Percentiles rank a stretch among this genome's conserved stretches.
phyloP scores from a whole-genome alignment of 2,329 filamentous ascomycete genomes.

The Calonectria multiphialidica region DNA sequence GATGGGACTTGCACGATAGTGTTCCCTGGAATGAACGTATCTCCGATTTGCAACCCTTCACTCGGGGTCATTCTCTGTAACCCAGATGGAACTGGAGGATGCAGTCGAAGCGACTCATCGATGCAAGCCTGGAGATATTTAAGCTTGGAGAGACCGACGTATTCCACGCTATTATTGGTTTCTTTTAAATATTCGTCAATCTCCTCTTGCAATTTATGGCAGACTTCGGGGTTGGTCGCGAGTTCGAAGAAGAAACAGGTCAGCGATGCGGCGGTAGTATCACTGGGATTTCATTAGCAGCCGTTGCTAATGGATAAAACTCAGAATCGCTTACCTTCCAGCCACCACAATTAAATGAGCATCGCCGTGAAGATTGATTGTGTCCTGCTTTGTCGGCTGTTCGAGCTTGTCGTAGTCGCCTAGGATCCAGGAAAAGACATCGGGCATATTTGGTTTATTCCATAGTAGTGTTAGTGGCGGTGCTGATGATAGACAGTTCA shows the following conservation, averaged over 20 bases:
- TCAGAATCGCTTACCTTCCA: constrained; percentile 19
- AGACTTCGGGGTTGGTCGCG: background rate
- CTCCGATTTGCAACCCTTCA: background rate
- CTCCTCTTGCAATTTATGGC: background rate
- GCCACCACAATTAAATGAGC: constrained; percentile 22
- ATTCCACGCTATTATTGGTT: background rate
- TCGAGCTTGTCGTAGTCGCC: constrained; percentile 33
- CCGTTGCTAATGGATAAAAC: no score
- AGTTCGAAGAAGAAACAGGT: constrained; percentile 24
- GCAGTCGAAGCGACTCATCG: constrained; percentile 31
- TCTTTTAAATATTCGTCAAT: constrained; percentile 22
- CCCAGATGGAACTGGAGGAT: constrained; percentile 25
- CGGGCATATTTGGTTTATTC: constrained; percentile 36
- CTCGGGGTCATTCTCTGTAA: constrained; percentile 10
- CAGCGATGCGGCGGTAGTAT: constrained; percentile 28
- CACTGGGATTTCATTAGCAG: constrained; percentile 17
- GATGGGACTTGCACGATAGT: constrained; percentile 9
- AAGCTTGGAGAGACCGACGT: background rate
- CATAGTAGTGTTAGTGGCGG: background rate
- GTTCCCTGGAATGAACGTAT: constrained; percentile 11
- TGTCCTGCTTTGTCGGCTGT: constrained; percentile 17
- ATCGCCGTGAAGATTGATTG: constrained; percentile 16
- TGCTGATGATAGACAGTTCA: background rate
- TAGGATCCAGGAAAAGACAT: constrained; percentile 50
- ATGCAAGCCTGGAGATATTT: constrained; percentile 36